These are phyloP conservation scores for Penicillium sp. DNA, from an alignment of 2,329 filamentous ascomycete genomes.

Conservation along the genomic window DNA sequence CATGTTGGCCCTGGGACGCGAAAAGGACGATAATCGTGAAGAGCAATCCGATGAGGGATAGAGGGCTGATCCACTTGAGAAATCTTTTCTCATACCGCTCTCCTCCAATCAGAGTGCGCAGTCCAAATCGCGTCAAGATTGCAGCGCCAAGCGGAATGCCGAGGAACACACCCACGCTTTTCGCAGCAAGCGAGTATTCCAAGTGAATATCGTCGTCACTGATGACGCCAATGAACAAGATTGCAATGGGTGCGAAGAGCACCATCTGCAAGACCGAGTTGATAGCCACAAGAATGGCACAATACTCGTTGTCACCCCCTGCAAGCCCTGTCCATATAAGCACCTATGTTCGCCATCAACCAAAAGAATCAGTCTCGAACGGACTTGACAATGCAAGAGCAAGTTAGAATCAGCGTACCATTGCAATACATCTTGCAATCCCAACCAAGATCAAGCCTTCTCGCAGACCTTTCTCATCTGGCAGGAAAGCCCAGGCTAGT, in stretches of 20 bases:
- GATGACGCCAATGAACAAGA: slow-evolving; percentile 67
- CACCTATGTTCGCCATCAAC: slow-evolving; percentile 33
- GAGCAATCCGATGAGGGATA: slow-evolving; percentile 73
- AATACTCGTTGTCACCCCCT: slow-evolving; percentile 73
- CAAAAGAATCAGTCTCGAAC: not conserved
- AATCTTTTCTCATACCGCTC: slow-evolving; percentile 64
- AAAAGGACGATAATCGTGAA: slow-evolving; percentile 86
- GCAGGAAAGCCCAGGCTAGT: slow-evolving; percentile 48
- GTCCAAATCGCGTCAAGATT: slow-evolving; percentile 62
- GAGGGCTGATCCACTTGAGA: slow-evolving; percentile 62
- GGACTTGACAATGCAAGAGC: too few relatives aligned
- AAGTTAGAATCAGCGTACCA: slow-evolving; percentile 50
- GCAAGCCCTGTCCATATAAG: slow-evolving; percentile 74
- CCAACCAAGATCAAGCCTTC: slow-evolving; percentile 76
- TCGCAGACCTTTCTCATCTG: slow-evolving; percentile 45
- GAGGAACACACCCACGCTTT: slow-evolving; percentile 76
- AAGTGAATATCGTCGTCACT: slow-evolving; percentile 45
- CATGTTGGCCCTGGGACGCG: slow-evolving; percentile 68
- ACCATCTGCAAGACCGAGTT: slow-evolving; percentile 72
- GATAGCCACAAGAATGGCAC: slow-evolving; percentile 69
- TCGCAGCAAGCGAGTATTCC: slow-evolving; percentile 64
- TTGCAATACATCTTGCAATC: slow-evolving; percentile 78
- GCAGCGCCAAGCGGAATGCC: slow-evolving; percentile 78
- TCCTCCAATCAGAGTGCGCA: slow-evolving; percentile 52
- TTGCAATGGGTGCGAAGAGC: slow-evolving; percentile 62